Evolutionary conservation across 148 eudicot species (phyloP).

Genomic region (Chenopodium formosanum): DNA sequence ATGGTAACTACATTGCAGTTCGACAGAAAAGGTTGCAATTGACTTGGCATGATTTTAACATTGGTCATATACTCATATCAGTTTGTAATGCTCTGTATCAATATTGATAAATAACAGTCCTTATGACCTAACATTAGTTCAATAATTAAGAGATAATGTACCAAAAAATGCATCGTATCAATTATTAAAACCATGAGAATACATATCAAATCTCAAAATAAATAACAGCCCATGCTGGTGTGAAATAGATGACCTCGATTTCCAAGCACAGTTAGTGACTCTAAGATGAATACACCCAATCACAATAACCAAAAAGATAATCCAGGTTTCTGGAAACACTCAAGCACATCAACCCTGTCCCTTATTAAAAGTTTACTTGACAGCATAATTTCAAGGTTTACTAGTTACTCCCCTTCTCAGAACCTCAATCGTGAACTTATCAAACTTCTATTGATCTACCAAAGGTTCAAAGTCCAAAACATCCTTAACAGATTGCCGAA

Average conservation of each 20-base stretch:
- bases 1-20: not conserved
- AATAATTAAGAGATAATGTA: too few species aligned
- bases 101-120: not conserved
- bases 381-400: not conserved
- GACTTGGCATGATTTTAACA: not conserved
- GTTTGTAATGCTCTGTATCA: not conserved
- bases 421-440: not conserved
- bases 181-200: too few species aligned
- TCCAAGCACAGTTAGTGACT: too few species aligned
- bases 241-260: too few species aligned
- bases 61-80: not conserved
- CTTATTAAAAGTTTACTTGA: not conserved
- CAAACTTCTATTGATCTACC: not conserved
- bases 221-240: too few species aligned
- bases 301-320: not conserved
- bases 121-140: not conserved
- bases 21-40: not conserved
- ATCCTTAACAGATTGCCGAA: not conserved
- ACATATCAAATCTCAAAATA: too few species aligned
- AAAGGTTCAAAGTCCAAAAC: not conserved
- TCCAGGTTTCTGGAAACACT: not conserved
- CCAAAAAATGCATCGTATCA: too few species aligned
- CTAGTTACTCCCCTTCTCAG: not conserved
- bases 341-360: not conserved
- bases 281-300: too few species aligned